These are phyloP conservation scores for Leccinellum luteum DNA, from an alignment of 768 basidiomycete genomes.

Conservation along the genomic window DNA sequence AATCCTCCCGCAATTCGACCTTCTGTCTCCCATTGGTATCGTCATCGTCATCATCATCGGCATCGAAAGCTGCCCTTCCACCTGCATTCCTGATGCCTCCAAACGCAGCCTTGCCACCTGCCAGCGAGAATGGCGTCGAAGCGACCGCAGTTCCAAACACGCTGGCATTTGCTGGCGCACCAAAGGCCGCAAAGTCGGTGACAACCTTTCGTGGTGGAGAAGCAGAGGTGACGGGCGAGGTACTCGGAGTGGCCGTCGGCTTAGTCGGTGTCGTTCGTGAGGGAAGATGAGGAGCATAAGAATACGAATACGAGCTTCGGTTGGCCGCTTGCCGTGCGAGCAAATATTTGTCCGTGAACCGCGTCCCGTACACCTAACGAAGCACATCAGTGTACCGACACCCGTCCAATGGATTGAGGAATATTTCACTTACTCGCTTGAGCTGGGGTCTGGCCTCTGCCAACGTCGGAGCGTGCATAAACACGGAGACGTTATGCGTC, in stretches of 20 bases:
- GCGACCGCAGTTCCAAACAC: constrained; percentile 85
- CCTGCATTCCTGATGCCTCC: constrained; percentile 61
- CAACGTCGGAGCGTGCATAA: constrained; percentile 69
- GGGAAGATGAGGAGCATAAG: constrained; percentile 48
- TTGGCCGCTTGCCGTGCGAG: constrained; percentile 61
- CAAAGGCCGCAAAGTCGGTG: constrained; percentile 84
- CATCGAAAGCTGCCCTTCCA: constrained; percentile 40
- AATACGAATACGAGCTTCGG: constrained; percentile 53
- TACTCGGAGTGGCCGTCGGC: constrained; percentile 25
- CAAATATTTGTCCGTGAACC: constrained; percentile 96
- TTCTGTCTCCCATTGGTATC: constrained; percentile 62
- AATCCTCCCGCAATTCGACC: constrained; percentile 76
- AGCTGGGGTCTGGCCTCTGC: constrained; percentile 73
- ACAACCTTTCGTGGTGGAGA: constrained; percentile 88
- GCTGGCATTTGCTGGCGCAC: constrained; percentile 67
- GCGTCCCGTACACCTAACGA: constrained; percentile 82
- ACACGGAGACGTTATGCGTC: constrained; percentile 84
- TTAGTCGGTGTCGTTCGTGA: constrained; percentile 43
- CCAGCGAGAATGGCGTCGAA: constrained; percentile 74
- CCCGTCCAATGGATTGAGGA: not conserved
- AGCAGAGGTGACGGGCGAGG: constrained; percentile 27
- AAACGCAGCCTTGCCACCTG: constrained; percentile 81
- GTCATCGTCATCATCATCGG: constrained; percentile 77
- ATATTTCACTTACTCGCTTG: constrained; percentile 58
- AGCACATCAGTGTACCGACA: constrained; percentile 6